Conservation (phyloP, 805 yeast genomes). For the Sugiyamaella smithiae region DNA sequence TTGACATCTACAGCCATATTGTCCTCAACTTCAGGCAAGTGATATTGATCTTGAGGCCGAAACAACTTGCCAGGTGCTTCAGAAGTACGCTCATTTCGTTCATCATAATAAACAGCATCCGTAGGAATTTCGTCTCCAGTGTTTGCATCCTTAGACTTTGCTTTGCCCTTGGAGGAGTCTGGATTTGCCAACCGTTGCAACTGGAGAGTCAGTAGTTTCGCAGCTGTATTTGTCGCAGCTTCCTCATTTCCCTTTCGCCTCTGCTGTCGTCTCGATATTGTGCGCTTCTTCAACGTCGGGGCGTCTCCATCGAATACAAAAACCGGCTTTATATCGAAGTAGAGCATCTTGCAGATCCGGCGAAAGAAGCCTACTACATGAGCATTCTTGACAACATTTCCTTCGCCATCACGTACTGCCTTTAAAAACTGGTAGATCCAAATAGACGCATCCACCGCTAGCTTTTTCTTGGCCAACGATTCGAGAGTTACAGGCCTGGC, state of each 20-base stretch:
- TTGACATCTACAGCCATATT: conserved; percentile 49
- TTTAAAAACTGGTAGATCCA: conserved; percentile 97
- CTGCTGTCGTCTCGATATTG: conserved; percentile 70
- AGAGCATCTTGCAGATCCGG: conserved; percentile 84
- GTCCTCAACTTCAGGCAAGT: conserved; percentile 64
- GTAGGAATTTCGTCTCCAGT: conserved; percentile 28
- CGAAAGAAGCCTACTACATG: conserved; percentile 96
- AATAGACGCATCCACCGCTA: conserved; percentile 97
- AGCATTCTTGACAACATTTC: conserved; percentile 70
- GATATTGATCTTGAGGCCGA: conserved; percentile 73
- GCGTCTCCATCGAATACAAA: conserved; percentile 97
- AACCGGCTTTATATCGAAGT: conserved; percentile 82
- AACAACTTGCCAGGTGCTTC: conserved; percentile 32
- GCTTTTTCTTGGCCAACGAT: conserved; percentile 66
- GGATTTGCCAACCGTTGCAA: conserved; percentile 51
- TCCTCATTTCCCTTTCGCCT: conserved; percentile 72
- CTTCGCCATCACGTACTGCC: conserved; percentile 86
- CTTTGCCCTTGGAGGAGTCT: conserved; percentile 11
- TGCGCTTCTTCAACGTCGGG: conserved; percentile 74
- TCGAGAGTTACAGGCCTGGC: conserved; percentile 90
- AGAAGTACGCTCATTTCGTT: conserved; percentile 30
- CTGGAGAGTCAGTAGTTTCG: conserved; percentile 73
- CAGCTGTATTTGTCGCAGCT: conserved; percentile 71
- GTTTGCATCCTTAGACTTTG: background rate
- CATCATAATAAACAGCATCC: conserved; percentile 35